These are phyloP conservation scores for Blastobotrys aristatus DNA, from an alignment of 1,139 yeast species.

Conservation along the genomic window DNA sequence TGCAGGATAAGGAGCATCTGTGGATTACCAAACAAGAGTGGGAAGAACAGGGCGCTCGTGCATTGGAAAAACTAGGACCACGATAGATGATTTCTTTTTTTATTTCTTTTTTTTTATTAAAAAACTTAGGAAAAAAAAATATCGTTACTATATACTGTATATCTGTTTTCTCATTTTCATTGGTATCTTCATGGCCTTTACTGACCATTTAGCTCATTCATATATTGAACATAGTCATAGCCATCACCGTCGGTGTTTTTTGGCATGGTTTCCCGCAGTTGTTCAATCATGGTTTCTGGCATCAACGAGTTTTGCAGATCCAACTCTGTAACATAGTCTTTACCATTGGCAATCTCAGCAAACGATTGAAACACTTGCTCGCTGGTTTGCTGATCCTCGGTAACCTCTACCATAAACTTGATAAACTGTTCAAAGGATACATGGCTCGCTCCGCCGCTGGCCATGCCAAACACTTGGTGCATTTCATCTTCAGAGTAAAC, in stretches of 20 bases:
- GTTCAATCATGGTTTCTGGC: slow-evolving; percentile 35
- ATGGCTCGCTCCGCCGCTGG: slow-evolving; percentile 26
- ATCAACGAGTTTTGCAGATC: slow-evolving; percentile 37
- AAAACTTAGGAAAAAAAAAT: too few species aligned
- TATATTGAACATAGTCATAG: slow-evolving; percentile 33
- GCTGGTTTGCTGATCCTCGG: slow-evolving; percentile 39
- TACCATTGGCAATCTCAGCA: slow-evolving; percentile 39
- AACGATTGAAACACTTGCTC: slow-evolving; percentile 40
- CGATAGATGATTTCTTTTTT: slow-evolving; percentile 48
- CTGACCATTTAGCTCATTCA: slow-evolving; percentile 19
- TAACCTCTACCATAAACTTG: slow-evolving; percentile 38
- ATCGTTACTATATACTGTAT: background rate
- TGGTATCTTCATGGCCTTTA: background rate
- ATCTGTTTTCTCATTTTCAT: background rate
- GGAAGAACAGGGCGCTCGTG: slow-evolving; percentile 92
- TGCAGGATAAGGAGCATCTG: slow-evolving; percentile 98
- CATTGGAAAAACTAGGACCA: slow-evolving; percentile 87
- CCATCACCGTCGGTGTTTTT: slow-evolving; percentile 27
- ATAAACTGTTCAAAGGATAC: slow-evolving; percentile 40
- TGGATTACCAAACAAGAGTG: slow-evolving; percentile 96
- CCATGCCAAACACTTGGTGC: slow-evolving; percentile 35
- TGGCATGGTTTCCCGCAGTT: slow-evolving; percentile 33
- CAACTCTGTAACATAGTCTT: slow-evolving; percentile 38
- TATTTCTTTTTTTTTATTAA: too few species aligned
- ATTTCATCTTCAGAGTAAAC: slow-evolving; percentile 36